Conservation (phyloP, 1,139 yeast genomes). For the Candida sanyaensis region DNA sequence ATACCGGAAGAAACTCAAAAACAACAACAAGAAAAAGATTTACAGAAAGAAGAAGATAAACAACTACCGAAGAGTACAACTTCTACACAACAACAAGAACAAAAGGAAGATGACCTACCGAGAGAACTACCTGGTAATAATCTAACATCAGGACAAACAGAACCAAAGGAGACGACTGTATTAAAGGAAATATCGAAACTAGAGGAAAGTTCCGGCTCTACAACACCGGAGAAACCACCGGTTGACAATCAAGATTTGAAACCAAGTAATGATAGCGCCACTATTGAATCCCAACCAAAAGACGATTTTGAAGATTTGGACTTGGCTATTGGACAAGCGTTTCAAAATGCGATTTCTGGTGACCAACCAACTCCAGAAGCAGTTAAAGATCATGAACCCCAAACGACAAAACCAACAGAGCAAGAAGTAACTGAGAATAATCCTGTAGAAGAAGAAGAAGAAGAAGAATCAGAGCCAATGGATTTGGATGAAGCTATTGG, state of each 20-base stretch:
- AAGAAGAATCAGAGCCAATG: conserved; percentile 9
- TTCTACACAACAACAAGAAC: background rate
- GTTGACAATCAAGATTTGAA: background rate
- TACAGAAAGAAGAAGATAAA: too few relatives aligned
- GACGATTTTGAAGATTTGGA: conserved; percentile 15
- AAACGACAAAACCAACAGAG: background rate
- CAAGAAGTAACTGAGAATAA: background rate
- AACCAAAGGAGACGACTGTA: background rate
- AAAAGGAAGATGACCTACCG: background rate
- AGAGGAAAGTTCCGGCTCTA: background rate
- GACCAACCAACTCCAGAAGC: background rate
- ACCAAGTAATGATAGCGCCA: background rate
- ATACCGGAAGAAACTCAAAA: background rate
- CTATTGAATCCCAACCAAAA: background rate
- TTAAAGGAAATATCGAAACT: background rate
- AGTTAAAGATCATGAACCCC: background rate
- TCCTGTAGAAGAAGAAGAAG: background rate
- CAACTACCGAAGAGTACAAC: background rate
- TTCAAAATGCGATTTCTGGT: conserved; percentile 10
- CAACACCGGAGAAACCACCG: background rate
- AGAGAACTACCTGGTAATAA: background rate
- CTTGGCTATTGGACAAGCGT: conserved; percentile 28
- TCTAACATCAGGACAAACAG: background rate
- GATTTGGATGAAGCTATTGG: conserved; percentile 17
- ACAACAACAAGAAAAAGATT: background rate